These are phyloP conservation scores for Umbelopsis sp. DNA, from an alignment of 371 early-diverging fungal genomes.

Conservation along the genomic window DNA sequence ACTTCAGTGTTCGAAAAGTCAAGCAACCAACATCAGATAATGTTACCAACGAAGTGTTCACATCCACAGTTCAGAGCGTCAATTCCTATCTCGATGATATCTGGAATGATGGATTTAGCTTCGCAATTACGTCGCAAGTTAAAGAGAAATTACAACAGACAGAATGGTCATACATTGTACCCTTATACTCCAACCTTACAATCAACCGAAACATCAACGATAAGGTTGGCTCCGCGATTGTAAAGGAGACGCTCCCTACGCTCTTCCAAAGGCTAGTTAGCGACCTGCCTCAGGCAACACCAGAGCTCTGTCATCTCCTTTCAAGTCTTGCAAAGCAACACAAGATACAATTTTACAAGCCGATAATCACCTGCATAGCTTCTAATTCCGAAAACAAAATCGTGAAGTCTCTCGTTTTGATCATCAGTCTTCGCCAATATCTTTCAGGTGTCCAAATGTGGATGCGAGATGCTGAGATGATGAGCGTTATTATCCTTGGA, in stretches of 20 bases:
- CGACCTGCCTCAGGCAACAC: slow-evolving; percentile 34
- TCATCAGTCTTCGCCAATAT: slow-evolving; percentile 53
- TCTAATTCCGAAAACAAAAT: slow-evolving; percentile 59
- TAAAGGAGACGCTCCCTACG: slow-evolving; percentile 35
- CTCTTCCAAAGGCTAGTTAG: slow-evolving; percentile 32
- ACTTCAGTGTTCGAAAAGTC: background rate
- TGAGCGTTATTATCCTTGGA: slow-evolving; percentile 61
- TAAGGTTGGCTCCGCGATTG: slow-evolving; percentile 35
- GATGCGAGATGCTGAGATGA: slow-evolving; percentile 72
- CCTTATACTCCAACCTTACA: slow-evolving; percentile 35
- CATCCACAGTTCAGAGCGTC: slow-evolving; percentile 5
- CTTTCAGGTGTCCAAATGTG: slow-evolving; percentile 62
- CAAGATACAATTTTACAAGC: slow-evolving; percentile 54
- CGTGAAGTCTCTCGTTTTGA: slow-evolving; percentile 42
- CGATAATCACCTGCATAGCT: slow-evolving; percentile 63
- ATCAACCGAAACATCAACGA: slow-evolving; percentile 29
- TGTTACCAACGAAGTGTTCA: background rate
- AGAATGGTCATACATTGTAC: slow-evolving; percentile 25
- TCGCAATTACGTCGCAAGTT: slow-evolving; percentile 33
- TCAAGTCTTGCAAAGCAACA: slow-evolving; percentile 43
- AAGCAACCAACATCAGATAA: background rate
- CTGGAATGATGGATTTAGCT: slow-evolving; percentile 47
- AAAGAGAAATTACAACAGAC: slow-evolving; percentile 35
- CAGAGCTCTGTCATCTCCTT: slow-evolving; percentile 44
- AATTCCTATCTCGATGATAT: slow-evolving; percentile 38